phyloP scores from a whole-genome alignment of 768 basidiomycete genomes.

The Filobasidium wieringae region DNA sequence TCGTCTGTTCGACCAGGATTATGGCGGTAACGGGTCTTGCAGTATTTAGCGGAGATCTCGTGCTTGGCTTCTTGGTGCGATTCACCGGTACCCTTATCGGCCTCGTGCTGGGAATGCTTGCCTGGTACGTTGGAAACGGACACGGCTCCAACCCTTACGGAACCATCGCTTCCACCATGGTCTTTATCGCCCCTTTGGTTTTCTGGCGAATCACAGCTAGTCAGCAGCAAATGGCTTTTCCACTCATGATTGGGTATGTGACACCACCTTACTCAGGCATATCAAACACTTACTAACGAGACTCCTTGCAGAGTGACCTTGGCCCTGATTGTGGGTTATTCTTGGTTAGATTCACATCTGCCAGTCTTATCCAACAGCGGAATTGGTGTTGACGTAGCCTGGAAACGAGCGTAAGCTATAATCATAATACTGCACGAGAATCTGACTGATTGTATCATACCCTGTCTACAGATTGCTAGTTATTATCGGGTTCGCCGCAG shows the following conservation, averaged over 20 bases:
- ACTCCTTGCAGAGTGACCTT: constrained; percentile 39
- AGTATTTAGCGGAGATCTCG: constrained; percentile 51
- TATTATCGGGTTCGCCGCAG: constrained; percentile 44
- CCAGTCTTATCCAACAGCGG: constrained; percentile 45
- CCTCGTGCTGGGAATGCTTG: constrained; percentile 43
- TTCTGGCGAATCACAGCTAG: constrained; percentile 48
- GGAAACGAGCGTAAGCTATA: constrained; percentile 42
- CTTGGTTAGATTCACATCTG: constrained; percentile 50
- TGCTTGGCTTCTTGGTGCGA: constrained; percentile 44
- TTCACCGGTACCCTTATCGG: constrained; percentile 44
- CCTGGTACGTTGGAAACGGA: constrained; percentile 46
- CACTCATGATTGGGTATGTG: constrained; percentile 40
- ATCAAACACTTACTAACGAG: not conserved
- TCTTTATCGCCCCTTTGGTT: constrained; percentile 45
- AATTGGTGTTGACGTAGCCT: constrained; percentile 47
- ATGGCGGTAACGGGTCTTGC: constrained; percentile 53
- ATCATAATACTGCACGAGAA: not conserved
- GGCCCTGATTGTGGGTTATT: constrained; percentile 47
- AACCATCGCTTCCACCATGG: constrained; percentile 44
- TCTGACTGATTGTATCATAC: not conserved
- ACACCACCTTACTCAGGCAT: not conserved
- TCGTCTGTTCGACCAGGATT: constrained; percentile 50
- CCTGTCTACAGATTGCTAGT: constrained; percentile 19
- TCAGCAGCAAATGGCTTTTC: constrained; percentile 20
- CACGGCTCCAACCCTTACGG: constrained; percentile 32